Evolutionary conservation across 1,284 basidiomycete species (phyloP), one percentile per base, ranked within the genome.

Genomic region (Trametes versicolor): DNA sequence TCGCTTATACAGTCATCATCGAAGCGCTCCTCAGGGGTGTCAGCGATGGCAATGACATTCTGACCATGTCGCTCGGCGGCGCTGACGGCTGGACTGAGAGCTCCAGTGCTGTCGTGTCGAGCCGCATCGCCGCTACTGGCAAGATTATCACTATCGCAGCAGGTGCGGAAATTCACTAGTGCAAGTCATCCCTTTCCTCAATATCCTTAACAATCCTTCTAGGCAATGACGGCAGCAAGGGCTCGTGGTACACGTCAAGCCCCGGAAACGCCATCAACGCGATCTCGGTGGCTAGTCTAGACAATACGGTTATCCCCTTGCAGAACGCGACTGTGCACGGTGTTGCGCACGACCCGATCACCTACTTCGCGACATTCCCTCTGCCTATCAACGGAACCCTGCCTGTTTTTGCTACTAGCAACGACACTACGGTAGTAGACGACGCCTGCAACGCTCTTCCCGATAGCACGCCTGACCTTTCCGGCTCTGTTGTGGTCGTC

Each of bases 31-130:
- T 86, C 10, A 80, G 69, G 36, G 85, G 80, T 34, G 81, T 83
- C 36, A 74, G 74, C 25, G 83, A 86, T 32, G 84, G 82, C 7
- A 80, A 83, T 67, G 85, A 92, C 72, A 83, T 91, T 59, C 77
- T 92, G 65, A 88, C 86, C 5, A 77, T 92, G 61, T 90, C 88
- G 15, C 76, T 92, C 19, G 89, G 89, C 41, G 85, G 84, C 23
- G 73, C 83, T n/a, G 79, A 82, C 68, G 86, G 86, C 25, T 91
- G 88, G 88, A 85, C 87, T 0, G 83, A 85, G 70, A 79, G 81
- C 29, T 78, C 82, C 13, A 75, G 79, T 58, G 73, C 83, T 19
- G 85, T 89, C 10, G 80, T 89, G n/a, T 84, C 87, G 0, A 84
- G 82, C 64, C 76, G 87, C 55, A 82, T 90, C 53, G 81, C 83